These are phyloP conservation scores for Tetrapisispora namnaoensis DNA, from an alignment of 805 yeast genomes.

Conservation along the genomic window DNA sequence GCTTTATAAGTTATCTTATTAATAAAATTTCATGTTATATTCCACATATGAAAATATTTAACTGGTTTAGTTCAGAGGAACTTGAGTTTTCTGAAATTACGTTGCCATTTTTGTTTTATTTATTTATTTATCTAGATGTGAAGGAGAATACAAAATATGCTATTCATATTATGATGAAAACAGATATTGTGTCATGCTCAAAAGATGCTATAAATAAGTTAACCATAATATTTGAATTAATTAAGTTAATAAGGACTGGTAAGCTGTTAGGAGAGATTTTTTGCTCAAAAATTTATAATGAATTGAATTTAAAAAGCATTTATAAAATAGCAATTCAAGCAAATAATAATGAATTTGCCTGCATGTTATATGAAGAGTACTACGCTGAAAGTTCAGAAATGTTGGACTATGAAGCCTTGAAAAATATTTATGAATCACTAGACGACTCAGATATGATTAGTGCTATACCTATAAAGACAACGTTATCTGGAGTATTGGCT, in stretches of 20 bases:
- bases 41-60: constrained; percentile 7
- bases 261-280: constrained; percentile 8
- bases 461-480: constrained; percentile 54
- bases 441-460: constrained; percentile 53
- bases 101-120: constrained; percentile 8
- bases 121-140: constrained; percentile 9
- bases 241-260: constrained; percentile 24
- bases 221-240: constrained; percentile 14
- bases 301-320: constrained; percentile 10
- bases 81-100: neutral
- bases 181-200: neutral
- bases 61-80: neutral
- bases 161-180: neutral
- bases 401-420: constrained; percentile 9
- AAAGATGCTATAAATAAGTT: constrained; percentile 6
- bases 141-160: constrained; percentile 3
- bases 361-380: constrained; percentile 30
- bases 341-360: constrained; percentile 25
- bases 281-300: constrained; percentile 13
- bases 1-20: constrained; percentile 5
- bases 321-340: constrained; percentile 8
- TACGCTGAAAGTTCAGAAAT: constrained; percentile 3
- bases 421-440: constrained; percentile 40
- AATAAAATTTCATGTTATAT: constrained; percentile 5
- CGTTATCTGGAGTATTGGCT: constrained; percentile 42